phyloP scores from a whole-genome alignment of 2,329 filamentous ascomycete species.

The Pseudocercospora pini-densiflorae region DNA sequence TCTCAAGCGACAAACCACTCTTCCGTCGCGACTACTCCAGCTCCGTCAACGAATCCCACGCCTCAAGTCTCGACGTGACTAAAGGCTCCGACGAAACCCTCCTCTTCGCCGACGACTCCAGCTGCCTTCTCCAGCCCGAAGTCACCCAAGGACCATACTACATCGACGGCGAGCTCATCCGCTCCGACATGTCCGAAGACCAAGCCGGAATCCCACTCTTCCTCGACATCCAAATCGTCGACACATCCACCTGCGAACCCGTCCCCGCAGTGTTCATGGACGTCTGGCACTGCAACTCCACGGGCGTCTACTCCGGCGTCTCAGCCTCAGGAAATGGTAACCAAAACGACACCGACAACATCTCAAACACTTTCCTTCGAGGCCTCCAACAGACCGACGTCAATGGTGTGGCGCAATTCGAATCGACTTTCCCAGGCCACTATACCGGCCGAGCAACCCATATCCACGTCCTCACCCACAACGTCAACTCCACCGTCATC shows the following conservation, averaged over 20 bases:
- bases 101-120: constrained; percentile 33
- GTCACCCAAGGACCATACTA: constrained; percentile 35
- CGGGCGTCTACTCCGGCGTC: constrained; percentile 51
- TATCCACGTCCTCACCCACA: constrained; percentile 47
- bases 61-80: constrained; percentile 24
- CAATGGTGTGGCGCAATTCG: constrained; percentile 49
- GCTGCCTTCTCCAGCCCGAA: constrained; percentile 38
- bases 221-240: constrained; percentile 52
- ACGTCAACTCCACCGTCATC: constrained; percentile 41
- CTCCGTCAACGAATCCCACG: constrained; percentile 33
- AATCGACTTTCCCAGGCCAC: constrained; percentile 52
- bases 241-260: constrained; percentile 49
- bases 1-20: constrained; percentile 24
- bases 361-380: constrained; percentile 47
- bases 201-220: constrained; percentile 48
- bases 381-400: constrained; percentile 47
- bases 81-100: constrained; percentile 29
- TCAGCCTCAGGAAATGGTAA: constrained; percentile 42
- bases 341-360: constrained; percentile 33
- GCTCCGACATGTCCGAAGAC: constrained; percentile 48
- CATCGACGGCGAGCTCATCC: constrained; percentile 40
- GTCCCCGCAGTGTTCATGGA: constrained; percentile 50
- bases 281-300: constrained; percentile 48
- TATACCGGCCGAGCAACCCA: constrained; percentile 49
- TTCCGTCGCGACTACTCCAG: constrained; percentile 31